Evolutionary conservation across 176 grass and related monocot species (phyloP).

Genomic region (Puya raimondii): DNA sequence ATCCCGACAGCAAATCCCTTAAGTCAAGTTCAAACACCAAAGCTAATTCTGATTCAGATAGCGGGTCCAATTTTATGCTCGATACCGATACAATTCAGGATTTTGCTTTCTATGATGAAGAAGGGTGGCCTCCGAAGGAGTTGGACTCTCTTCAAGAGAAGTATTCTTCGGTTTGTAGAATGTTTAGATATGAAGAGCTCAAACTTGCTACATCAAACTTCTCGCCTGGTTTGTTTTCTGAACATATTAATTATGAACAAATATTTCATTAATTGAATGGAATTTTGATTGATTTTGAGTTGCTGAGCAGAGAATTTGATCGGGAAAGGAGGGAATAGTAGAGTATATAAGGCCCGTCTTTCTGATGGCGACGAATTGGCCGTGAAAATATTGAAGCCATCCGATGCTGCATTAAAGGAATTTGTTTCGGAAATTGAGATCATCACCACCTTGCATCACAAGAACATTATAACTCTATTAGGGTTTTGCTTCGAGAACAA

Average conservation of each 20-base stretch:
- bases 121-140: slow-evolving; percentile 50
- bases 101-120: slow-evolving; percentile 27
- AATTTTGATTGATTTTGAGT: not conserved
- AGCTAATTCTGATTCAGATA: slow-evolving; percentile 31
- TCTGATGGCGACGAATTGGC: slow-evolving; percentile 48
- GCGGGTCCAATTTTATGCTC: slow-evolving; percentile 10
- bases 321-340: slow-evolving; percentile 88
- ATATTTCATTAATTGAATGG: not conserved
- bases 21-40: slow-evolving; percentile 38
- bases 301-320: slow-evolving; percentile 68
- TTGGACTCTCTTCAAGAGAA: slow-evolving; percentile 59
- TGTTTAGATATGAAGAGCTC: slow-evolving; percentile 63
- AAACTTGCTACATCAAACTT: slow-evolving; percentile 64
- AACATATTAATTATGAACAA: too few relatives aligned
- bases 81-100: slow-evolving; percentile 31
- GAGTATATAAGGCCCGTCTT: slow-evolving; percentile 70
- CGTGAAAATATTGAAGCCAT: slow-evolving; percentile 77
- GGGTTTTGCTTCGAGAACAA: slow-evolving; percentile 92
- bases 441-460: slow-evolving; percentile 55
- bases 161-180: slow-evolving; percentile 50
- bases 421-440: slow-evolving; percentile 75
- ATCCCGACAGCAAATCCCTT: slow-evolving; percentile 47
- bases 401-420: slow-evolving; percentile 61
- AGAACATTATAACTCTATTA: slow-evolving; percentile 55
- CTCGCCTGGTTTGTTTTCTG: slow-evolving; percentile 48